phyloP scores from a whole-genome alignment of 164 flowering plant species.

The Sextonia rubra region DNA sequence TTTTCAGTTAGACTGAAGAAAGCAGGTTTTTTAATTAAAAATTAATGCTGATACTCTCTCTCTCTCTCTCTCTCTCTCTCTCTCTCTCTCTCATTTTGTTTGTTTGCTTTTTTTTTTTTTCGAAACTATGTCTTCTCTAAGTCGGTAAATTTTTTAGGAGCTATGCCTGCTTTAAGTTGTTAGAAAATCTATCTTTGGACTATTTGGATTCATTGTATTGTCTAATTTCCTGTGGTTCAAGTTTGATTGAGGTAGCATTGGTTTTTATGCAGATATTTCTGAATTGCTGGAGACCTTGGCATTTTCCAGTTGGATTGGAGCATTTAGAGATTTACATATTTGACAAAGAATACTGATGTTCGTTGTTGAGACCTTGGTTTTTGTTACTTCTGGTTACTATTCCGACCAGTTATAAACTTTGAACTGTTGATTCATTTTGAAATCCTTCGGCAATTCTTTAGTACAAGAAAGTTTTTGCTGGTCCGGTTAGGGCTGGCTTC shows the following conservation, averaged over 20 bases:
- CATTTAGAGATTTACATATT: not conserved
- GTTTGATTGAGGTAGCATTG: not conserved
- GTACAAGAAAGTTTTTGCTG: conserved; percentile 15
- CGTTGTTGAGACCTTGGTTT: not conserved
- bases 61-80: not conserved
- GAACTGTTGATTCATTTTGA: not conserved
- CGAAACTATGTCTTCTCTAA: not conserved
- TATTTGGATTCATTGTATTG: not conserved
- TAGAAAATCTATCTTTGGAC: not conserved
- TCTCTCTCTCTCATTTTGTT: not conserved
- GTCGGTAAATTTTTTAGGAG: not conserved
- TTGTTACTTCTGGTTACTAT: not conserved
- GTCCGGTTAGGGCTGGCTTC: conserved; percentile 39
- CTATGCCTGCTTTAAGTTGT: not conserved
- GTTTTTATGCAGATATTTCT: not conserved
- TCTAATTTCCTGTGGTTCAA: not conserved
- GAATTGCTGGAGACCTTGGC: not conserved
- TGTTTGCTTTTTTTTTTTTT: too few relatives aligned
- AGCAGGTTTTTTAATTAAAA: too few relatives aligned
- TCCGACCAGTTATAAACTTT: not conserved
- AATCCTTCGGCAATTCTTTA: not conserved
- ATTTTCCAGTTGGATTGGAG: not conserved
- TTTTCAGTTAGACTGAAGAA: too few relatives aligned
- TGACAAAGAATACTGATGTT: not conserved
- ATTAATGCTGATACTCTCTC: not conserved